Base-by-base conservation (phyloP, 2,329 filamentous ascomycete genomes). In the Monilinia fructicola region DNA sequence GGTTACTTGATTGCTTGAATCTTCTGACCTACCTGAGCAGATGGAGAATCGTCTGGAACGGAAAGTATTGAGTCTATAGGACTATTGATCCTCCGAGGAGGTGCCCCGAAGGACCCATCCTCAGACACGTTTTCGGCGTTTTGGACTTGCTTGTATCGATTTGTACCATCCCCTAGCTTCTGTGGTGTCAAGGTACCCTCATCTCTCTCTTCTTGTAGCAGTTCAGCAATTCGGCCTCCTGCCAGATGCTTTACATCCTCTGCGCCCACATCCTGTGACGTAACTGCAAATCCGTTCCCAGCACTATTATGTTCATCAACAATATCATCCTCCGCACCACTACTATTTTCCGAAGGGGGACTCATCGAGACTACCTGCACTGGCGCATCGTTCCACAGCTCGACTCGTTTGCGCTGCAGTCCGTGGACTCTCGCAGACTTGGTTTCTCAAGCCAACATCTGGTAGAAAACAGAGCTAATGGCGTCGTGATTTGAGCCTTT, bases 41-140 rank as follows among this genome's bases (percentile, higher is more conserved):
- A 97, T 31, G 91, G 91, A 11, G 91, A 89, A 76, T 96, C 91
- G 74, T 96, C 93, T 26, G 91, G 90, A 35, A 87, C 88, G 6
- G 92, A 96, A 67, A 86, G 77, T 38, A 87, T 77, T 18, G 90
- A 93, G 70, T 85, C 87, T 61, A 85, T 83, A 10, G 89, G 90
- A 74, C 91, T 96, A 54, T 84, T 86, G 50, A 83, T 81, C 72
- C 85, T 82, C 68, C 80, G 79, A 48, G 84, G 83, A 35, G 83
- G 72, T 58, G 80, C 82, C 71, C 85, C 83, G n/a, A 80, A 76
- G n/a, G 83, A 85, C 65, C 81, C 82, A 69, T 83, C 79, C 65
- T 85, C 83, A 11, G 84, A 86, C 23, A 73, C 74, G 70, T 82
- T 79, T 21, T 83, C 81, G 56, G 75, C 70, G 28, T 78, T 77